These are phyloP conservation scores for Saccharum hybrid DNA, from an alignment of 202 grass and related monocot genomes.

Conservation along the genomic window DNA sequence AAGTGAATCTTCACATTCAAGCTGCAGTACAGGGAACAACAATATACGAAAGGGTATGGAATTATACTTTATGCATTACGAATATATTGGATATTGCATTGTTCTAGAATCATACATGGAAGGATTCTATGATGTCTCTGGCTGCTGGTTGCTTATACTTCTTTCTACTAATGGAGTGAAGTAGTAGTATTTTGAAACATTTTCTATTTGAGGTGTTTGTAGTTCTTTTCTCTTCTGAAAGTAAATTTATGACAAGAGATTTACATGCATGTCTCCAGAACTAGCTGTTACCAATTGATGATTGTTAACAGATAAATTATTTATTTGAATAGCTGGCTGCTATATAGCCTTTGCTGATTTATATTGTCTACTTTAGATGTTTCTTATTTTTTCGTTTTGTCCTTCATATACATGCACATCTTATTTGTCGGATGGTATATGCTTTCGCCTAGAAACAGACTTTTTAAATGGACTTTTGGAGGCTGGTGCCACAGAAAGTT, in stretches of 20 bases:
- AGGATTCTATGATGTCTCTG: constrained; percentile 3
- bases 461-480: constrained; percentile 62
- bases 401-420: constrained; percentile 16
- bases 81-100: neutral
- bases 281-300: neutral
- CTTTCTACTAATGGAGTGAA: constrained; percentile 6
- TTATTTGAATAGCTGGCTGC: neutral
- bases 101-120: constrained; percentile 29
- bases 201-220: constrained; percentile 20
- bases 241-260: neutral
- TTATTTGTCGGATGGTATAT: constrained; percentile 51
- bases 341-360: neutral
- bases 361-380: constrained; percentile 1
- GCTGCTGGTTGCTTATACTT: neutral
- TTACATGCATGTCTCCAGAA: neutral
- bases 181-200: neutral
- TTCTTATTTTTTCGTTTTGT: neutral
- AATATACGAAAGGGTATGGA: constrained; percentile 43
- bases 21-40: constrained; percentile 35
- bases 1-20: constrained; percentile 49
- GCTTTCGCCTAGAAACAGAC: constrained; percentile 41
- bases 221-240: neutral
- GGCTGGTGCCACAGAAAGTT: constrained; percentile 66
- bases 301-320: constrained; percentile 18
- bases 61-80: neutral